Evolutionary conservation across 1,284 basidiomycete genomes (phyloP), one percentile per base, ranked within the genome.

Genomic region (Naganishia albida): DNA sequence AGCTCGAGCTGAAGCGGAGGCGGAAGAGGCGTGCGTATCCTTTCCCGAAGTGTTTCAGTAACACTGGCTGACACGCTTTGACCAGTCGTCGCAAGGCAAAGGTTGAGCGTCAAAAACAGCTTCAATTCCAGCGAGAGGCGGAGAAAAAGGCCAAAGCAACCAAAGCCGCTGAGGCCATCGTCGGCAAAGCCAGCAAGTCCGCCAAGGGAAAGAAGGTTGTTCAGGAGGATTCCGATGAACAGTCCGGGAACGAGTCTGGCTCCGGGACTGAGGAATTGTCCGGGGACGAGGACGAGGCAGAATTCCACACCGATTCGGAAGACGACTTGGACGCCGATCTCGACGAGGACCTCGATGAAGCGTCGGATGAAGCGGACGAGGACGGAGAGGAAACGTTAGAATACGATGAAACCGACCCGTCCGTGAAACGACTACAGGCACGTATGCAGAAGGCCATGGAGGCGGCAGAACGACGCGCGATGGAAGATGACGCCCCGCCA

Each of bases 381-480:
- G 46, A 51, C 6, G 34, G 10, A 10, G 34, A 39, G 16, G 59
- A 62, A n/a, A 30, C 25, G 25, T 40, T 65, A 20, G 43, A 60
- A 8, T n/a, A 59, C 18, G 55, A 53, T 15, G 20, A 28, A 8
- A 44, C 28, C 12, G 67, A 68, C 28, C 63, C 63, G 4, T 43
- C 62, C 16, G 55, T 60, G n/a, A 39, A 49, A 39, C 63, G 67
- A n/a, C 63, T 68, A 4, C 67, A 63, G 28, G 59, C 63, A 38
- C 56, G 67, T 20, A 68, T 68, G 67, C 67, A 68, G 44, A 64
- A 60, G 28, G 67, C 67, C 28, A 68, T 68, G 67, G 67, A 68
- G 50, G 67, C 67, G 8, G 67, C 67, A 40, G 67, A 68, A 48
- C 40, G 25, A 7, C 28, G 49, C 6, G 67, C 67, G 7, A 16